phyloP scores from a whole-genome alignment of 202 grass and related monocot species.

The Saccharum hybrid region DNA sequence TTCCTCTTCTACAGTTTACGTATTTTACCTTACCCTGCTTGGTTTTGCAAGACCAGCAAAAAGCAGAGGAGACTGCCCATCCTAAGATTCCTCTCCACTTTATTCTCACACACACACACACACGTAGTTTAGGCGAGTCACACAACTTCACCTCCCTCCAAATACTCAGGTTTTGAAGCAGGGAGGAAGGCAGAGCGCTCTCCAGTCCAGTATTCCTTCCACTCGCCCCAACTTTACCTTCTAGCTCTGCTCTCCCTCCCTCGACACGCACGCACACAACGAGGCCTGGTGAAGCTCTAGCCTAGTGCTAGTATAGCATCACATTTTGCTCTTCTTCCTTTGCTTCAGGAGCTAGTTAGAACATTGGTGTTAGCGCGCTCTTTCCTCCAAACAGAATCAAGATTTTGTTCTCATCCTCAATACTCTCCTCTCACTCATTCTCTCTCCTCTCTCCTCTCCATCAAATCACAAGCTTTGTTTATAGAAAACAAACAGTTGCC shows the following conservation, averaged over 20 bases:
- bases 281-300: conserved; percentile 16
- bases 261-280: not conserved
- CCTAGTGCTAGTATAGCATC: conserved; percentile 44
- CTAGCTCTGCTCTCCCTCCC: conserved; percentile 15
- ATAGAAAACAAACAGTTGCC: conserved; percentile 53
- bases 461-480: conserved; percentile 77
- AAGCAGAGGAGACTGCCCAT: conserved; percentile 49
- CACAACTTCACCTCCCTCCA: conserved; percentile 32
- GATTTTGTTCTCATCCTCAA: conserved; percentile 62
- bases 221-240: conserved; percentile 22
- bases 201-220: conserved; percentile 7
- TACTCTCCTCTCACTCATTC: not conserved
- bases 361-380: conserved; percentile 42
- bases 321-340: conserved; percentile 47
- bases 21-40: conserved; percentile 22
- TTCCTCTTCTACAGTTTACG: conserved; percentile 7
- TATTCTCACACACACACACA: conserved; percentile 21
- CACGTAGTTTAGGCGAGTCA: conserved; percentile 29
- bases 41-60: conserved; percentile 45
- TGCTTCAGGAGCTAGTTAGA: conserved; percentile 51
- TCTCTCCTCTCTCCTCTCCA: conserved; percentile 48
- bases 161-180: conserved; percentile 42
- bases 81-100: conserved; percentile 64
- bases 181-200: conserved; percentile 21
- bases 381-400: conserved; percentile 57